phyloP scores from a whole-genome alignment of 1,284 basidiomycete species.

The Ceratobasidium sp. region DNA sequence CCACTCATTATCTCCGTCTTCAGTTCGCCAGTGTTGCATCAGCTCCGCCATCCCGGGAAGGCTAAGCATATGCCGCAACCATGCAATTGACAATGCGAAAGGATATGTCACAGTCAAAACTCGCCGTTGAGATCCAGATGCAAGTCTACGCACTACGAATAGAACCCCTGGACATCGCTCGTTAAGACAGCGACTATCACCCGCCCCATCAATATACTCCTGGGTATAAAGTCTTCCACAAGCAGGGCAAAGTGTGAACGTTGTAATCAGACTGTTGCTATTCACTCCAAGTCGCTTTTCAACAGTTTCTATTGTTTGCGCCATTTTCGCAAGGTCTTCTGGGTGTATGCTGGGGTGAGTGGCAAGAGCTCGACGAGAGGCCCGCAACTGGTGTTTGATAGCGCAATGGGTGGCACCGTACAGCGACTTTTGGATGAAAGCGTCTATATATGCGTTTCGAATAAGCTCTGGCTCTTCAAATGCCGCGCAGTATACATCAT shows the following conservation, averaged over 20 bases:
- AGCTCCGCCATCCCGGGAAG: constrained; percentile 11
- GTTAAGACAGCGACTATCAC: not conserved
- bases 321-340: constrained; percentile 9
- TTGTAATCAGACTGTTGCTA: too few species aligned
- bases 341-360: too few species aligned
- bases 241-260: not conserved
- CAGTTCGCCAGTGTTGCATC: constrained; percentile 1
- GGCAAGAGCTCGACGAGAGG: too few species aligned
- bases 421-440: too few species aligned
- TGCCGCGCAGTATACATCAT: too few species aligned
- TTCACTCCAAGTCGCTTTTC: not conserved
- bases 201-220: not conserved
- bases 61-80: constrained; percentile 6
- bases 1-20: not conserved
- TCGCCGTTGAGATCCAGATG: not conserved
- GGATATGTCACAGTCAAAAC: constrained; percentile 8
- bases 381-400: too few species aligned
- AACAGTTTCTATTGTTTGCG: constrained; percentile 2
- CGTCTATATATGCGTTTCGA: too few species aligned
- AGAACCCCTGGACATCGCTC: not conserved
- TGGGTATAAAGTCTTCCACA: not conserved
- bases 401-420: too few species aligned
- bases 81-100: constrained; percentile 4
- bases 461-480: too few species aligned
- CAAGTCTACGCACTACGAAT: not conserved